phyloP scores from a whole-genome alignment of 1,284 basidiomycete genomes.

The Cutaneotrichosporon sp. region DNA sequence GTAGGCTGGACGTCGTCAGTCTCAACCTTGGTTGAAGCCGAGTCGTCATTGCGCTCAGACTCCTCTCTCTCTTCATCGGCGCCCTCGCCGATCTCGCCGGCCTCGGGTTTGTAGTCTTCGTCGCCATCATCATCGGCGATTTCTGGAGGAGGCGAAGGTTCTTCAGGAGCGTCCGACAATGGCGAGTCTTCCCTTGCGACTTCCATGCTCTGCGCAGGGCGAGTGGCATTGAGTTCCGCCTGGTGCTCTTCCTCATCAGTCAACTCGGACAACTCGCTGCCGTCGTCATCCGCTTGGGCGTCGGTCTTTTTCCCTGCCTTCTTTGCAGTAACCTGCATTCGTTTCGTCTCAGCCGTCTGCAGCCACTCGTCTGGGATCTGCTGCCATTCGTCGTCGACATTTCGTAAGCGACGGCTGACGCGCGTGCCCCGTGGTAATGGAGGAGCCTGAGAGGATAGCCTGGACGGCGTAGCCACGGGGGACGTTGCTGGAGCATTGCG shows the following conservation, averaged over 20 bases:
- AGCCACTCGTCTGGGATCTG: constrained; percentile 53
- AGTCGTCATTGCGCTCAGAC: background rate
- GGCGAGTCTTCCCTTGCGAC: constrained; percentile 16
- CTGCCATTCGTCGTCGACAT: constrained; percentile 52
- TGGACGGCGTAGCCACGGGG: constrained; percentile 12
- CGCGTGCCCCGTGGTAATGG: constrained; percentile 35
- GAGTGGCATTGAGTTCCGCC: constrained; percentile 21
- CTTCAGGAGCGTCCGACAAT: constrained; percentile 18
- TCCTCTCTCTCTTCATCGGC: constrained; percentile 6
- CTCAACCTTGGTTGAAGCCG: constrained; percentile 9
- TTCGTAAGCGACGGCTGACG: constrained; percentile 37
- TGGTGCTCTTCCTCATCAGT: constrained; percentile 47
- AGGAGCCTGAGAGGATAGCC: constrained; percentile 27
- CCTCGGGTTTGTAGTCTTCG: constrained; percentile 4
- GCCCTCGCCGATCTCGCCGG: constrained; percentile 1
- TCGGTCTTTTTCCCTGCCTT: constrained; percentile 1
- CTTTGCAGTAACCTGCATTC: constrained; percentile 19
- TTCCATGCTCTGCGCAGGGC: background rate
- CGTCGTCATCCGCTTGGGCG: constrained; percentile 26
- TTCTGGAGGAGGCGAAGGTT: constrained; percentile 2
- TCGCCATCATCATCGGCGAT: background rate
- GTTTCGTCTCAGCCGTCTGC: constrained; percentile 13
- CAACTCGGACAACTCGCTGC: constrained; percentile 50
- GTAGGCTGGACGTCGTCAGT: constrained; percentile 15
- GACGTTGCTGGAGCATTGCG: constrained; percentile 3